phyloP scores from a whole-genome alignment of 306 rosid species.

The Ammopiptanthus mongolicus region DNA sequence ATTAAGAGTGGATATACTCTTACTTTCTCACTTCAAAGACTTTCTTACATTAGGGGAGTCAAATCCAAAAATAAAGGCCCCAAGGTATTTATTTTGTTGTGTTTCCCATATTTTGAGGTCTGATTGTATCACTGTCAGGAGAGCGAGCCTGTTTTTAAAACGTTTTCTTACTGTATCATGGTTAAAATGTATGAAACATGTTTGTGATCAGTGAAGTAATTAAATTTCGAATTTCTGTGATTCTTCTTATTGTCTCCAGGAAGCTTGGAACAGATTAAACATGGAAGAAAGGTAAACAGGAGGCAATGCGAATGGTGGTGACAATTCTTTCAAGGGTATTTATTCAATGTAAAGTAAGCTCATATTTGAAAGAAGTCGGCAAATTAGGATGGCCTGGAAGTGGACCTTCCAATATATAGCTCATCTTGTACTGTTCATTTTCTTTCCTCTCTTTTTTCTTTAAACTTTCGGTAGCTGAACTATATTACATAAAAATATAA shows the following conservation, averaged over 20 bases:
- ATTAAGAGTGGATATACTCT: too few species aligned
- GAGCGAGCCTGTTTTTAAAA: neutral
- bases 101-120: neutral
- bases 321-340: conserved; percentile 11
- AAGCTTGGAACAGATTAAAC: conserved; percentile 92
- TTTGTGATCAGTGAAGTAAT: neutral
- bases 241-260: conserved; percentile 44
- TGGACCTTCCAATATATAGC: conserved; percentile 9
- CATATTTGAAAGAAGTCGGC: neutral
- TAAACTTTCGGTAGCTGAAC: too few species aligned
- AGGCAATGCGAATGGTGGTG: neutral
- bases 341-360: conserved; percentile 11
- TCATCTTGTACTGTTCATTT: neutral
- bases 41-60: too few species aligned
- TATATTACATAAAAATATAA: too few species aligned
- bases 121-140: neutral
- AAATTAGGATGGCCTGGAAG: neutral
- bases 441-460: neutral
- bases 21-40: too few species aligned
- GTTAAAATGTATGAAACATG: neutral
- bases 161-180: neutral
- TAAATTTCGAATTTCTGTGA: neutral
- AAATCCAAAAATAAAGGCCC: too few species aligned
- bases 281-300: conserved; percentile 62
- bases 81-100: too few species aligned